These are phyloP conservation scores for Pisolithus marmoratus DNA, from an alignment of 768 basidiomycete genomes.

Conservation along the genomic window DNA sequence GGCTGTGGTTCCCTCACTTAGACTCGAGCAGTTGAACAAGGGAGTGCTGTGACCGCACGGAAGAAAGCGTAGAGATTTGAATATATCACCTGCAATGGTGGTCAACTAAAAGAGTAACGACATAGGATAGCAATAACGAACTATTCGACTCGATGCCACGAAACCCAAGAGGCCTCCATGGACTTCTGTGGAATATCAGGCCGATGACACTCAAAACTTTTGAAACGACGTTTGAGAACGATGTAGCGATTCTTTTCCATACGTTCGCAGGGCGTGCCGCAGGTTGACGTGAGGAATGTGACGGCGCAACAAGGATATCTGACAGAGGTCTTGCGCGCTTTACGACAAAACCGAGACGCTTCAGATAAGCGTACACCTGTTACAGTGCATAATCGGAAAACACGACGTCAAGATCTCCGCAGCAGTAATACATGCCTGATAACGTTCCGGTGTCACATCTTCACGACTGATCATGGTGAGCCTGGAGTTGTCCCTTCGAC, in stretches of 20 bases:
- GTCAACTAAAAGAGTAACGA: slow-evolving; percentile 2
- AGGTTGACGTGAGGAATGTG: slow-evolving; percentile 14
- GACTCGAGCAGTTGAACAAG: slow-evolving; percentile 28
- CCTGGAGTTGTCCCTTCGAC: slow-evolving; percentile 44
- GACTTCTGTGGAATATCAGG: slow-evolving; percentile 13
- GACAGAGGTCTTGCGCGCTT: slow-evolving; percentile 62
- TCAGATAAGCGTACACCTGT: slow-evolving; percentile 90
- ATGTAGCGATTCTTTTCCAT: neutral
- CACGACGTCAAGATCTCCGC: neutral
- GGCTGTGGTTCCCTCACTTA: neutral
- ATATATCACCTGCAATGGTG: slow-evolving; percentile 51
- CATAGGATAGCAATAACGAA: slow-evolving; percentile 25
- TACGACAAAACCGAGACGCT: slow-evolving; percentile 85
- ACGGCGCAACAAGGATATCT: slow-evolving; percentile 47
- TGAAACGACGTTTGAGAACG: slow-evolving; percentile 11
- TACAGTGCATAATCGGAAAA: neutral
- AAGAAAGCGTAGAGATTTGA: slow-evolving; percentile 65
- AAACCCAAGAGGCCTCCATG: slow-evolving; percentile 60
- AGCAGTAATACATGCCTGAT: slow-evolving; percentile 56
- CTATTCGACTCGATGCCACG: slow-evolving; percentile 51
- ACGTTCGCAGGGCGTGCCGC: neutral
- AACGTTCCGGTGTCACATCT: slow-evolving; percentile 74
- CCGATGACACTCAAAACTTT: slow-evolving; percentile 3
- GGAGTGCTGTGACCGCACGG: slow-evolving; percentile 56
- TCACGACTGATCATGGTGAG: slow-evolving; percentile 78